Conservation (phyloP, 192 early-diverging fungal genomes). For the Chytriomyces sp. region DNA sequence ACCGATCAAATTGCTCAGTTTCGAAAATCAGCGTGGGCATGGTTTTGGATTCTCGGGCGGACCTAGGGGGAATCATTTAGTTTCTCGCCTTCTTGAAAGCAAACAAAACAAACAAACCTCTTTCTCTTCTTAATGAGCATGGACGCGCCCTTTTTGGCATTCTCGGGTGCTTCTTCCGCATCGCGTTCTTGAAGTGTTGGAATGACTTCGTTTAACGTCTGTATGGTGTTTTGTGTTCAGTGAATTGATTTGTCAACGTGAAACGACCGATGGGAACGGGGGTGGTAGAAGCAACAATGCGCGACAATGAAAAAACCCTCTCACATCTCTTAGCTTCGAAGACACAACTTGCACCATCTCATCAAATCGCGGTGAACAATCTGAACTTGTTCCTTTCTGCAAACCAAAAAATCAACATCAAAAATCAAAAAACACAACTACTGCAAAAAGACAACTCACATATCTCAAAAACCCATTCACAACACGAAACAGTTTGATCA, state of each 20-base stretch:
- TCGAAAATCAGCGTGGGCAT: slow-evolving; percentile 75
- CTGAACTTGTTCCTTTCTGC: slow-evolving; percentile 10
- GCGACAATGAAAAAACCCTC: background rate
- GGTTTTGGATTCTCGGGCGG: slow-evolving; percentile 67
- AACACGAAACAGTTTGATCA: slow-evolving; percentile 18
- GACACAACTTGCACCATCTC: slow-evolving; percentile 1
- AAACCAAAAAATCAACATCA: background rate
- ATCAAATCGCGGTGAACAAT: background rate
- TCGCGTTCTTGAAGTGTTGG: slow-evolving; percentile 15
- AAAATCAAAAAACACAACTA: background rate
- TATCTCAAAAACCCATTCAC: slow-evolving; percentile 29
- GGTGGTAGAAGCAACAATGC: background rate
- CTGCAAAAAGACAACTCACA: background rate
- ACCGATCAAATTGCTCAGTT: slow-evolving; percentile 79
- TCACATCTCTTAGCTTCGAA: slow-evolving; percentile 15
- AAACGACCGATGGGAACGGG: background rate
- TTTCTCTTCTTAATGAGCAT: slow-evolving; percentile 28
- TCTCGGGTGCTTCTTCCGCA: background rate
- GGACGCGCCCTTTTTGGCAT: slow-evolving; percentile 7
- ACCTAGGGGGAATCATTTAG: background rate
- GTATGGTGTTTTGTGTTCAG: background rate
- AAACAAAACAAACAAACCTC: background rate
- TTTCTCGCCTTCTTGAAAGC: background rate
- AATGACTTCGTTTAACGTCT: slow-evolving; percentile 19
- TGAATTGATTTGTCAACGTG: background rate